phyloP scores from a whole-genome alignment of 148 eudicot genomes.

The Rhododendron kiyosumense region DNA sequence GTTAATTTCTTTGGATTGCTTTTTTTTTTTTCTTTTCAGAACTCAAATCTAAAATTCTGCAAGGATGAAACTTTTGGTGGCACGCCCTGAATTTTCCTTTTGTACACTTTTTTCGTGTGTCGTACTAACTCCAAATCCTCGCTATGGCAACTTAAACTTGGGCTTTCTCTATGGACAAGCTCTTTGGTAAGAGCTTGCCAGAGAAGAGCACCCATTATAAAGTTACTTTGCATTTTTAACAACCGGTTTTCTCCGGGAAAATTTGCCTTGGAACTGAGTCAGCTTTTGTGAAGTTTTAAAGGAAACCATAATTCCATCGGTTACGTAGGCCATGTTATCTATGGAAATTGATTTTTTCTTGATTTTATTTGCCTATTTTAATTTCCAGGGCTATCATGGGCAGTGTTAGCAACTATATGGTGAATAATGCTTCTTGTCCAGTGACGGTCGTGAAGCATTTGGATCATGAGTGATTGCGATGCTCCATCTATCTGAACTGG shows the following conservation, averaged over 20 bases:
- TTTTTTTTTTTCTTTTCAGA: not conserved
- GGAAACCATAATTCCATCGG: not conserved
- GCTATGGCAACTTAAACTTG: not conserved
- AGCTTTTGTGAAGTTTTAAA: not conserved
- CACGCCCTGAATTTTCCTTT: not conserved
- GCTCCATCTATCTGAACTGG: not conserved
- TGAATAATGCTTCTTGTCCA: conserved; percentile 69
- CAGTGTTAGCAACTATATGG: conserved; percentile 87
- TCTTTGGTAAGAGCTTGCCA: not conserved
- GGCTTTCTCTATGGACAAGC: not conserved
- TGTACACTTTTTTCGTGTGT: not conserved
- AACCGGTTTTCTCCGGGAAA: not conserved
- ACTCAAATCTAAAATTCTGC: not conserved
- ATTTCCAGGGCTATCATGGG: conserved; percentile 78
- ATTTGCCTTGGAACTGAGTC: not conserved
- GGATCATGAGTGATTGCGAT: conserved; percentile 9
- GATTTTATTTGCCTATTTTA: not conserved
- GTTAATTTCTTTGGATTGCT: conserved; percentile 18
- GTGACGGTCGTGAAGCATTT: conserved; percentile 77
- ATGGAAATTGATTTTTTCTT: not conserved
- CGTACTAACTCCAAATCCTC: not conserved
- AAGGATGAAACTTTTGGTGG: not conserved
- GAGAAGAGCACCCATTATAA: not conserved
- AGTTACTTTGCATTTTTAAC: not conserved
- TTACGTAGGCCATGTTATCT: not conserved